Evolutionary conservation across 2,329 filamentous ascomycete species (phyloP).

Genomic region (Botrytis cinerea): DNA sequence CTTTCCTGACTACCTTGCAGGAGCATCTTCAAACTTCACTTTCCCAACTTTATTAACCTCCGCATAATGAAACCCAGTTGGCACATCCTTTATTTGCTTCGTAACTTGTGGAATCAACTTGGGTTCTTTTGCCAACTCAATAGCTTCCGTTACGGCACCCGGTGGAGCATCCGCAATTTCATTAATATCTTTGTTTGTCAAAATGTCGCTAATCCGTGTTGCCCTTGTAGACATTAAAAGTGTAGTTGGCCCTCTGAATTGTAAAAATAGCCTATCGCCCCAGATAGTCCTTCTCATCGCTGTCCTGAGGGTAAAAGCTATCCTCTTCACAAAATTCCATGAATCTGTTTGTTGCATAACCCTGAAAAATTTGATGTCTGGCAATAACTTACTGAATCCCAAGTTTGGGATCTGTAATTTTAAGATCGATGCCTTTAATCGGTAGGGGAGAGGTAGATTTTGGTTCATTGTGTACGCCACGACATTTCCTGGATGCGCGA

Average conservation of each 20-base stretch:
- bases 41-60: slow-evolving; percentile 62
- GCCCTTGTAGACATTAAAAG: slow-evolving; percentile 88
- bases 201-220: slow-evolving; percentile 72
- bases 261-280: slow-evolving; percentile 90
- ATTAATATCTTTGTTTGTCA: slow-evolving; percentile 78
- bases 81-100: slow-evolving; percentile 42
- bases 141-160: slow-evolving; percentile 64
- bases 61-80: slow-evolving; percentile 56
- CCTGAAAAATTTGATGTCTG: slow-evolving; percentile 71
- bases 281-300: slow-evolving; percentile 80
- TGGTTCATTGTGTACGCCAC: slow-evolving; percentile 83
- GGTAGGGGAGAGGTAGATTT: slow-evolving; percentile 77
- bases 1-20: slow-evolving; percentile 27
- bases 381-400: slow-evolving; percentile 63
- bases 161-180: slow-evolving; percentile 84
- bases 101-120: slow-evolving; percentile 39
- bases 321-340: slow-evolving; percentile 69
- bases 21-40: slow-evolving; percentile 54
- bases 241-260: slow-evolving; percentile 83
- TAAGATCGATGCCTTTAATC: slow-evolving; percentile 76
- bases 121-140: slow-evolving; percentile 50
- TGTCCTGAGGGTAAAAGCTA: slow-evolving; percentile 71
- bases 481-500: slow-evolving; percentile 88
- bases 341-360: slow-evolving; percentile 69
- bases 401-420: slow-evolving; percentile 75